These are phyloP conservation scores for Saccharomycopsis hybrid DNA, from an alignment of 1,139 yeast genomes.

Conservation along the genomic window DNA sequence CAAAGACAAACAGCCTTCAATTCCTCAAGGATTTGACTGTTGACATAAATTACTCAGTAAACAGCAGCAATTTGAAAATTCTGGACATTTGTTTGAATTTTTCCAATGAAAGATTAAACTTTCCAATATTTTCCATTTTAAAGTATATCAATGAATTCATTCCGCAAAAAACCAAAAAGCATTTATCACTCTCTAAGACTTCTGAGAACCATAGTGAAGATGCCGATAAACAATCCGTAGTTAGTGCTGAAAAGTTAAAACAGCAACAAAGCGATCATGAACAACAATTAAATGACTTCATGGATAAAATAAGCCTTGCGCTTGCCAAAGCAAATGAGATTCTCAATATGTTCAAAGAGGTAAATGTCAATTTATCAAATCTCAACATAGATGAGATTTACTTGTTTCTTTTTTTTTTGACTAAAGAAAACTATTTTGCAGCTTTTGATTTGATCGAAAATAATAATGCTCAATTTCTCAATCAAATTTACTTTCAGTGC, in stretches of 20 bases:
- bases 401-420: constrained; percentile 8
- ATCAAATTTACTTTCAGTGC: constrained; percentile 11
- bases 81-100: no score
- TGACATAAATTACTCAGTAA: no score
- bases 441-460: constrained; percentile 18
- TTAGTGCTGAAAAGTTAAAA: no score
- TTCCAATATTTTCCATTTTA: background rate
- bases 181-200: no score
- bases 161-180: no score
- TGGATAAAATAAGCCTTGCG: background rate
- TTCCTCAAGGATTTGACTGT: no score
- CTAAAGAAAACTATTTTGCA: constrained; percentile 1
- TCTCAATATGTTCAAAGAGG: constrained; percentile 2
- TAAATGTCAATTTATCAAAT: constrained; percentile 15
- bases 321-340: background rate
- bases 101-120: background rate
- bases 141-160: background rate
- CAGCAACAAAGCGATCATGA: background rate
- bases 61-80: no score
- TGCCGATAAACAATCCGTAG: no score
- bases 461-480: constrained; percentile 15
- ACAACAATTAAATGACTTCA: background rate
- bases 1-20: no score
- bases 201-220: no score
- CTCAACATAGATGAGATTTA: constrained; percentile 16